Base-by-base conservation (phyloP, 139 green algal genomes). In the Penium margaritaceum region DNA sequence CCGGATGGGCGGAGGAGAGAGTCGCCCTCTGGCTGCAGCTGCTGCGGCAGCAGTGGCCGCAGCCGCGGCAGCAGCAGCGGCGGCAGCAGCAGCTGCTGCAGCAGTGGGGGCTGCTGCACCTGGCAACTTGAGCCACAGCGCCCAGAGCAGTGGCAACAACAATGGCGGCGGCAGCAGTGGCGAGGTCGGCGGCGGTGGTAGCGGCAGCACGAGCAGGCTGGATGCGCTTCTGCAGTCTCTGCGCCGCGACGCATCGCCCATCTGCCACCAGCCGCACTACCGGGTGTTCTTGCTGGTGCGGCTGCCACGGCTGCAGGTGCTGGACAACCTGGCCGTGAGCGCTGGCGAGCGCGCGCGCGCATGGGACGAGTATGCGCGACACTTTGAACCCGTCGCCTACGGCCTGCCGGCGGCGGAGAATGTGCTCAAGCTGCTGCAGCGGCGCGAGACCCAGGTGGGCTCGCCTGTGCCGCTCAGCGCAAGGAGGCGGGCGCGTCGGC, bases 231-330 rank as follows among this genome's bases (percentile, higher is more conserved):
- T 63, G n/a, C n/a, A 35, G 54, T 19, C 30, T 2, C 54, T 12
- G 27, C 12, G 41, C 41, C 41, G 41, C 5, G 24, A 75, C 32
- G 24, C 51, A 29, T 75, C 68, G 57, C 68, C 68, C 37, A 69
- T 75, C 39, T 75, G 68, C 58, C 24, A 44, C 2, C 47, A 54
- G 47, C 68, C 29, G 24, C 46, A 75, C 39, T 75, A 75, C 68
- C 68, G 68, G 3, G 32, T 51, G 39, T 68, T 75, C 27, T 29
- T 75, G 68, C n/a, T 75, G 24, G 58, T 32, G 36, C 15, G 27
- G 29, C 47, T 75, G 36, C 68, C 68, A 21, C 39, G 32, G 17
- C 9, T 75, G 5, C n/a, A 67, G 47, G 68, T 75, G 21, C 68
- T 75, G 53, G 68, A 75, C 27, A 75, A 75, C 38, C 17, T 68